Conservation (phyloP, 179 eudicot species). For the Beta macrorhiza region DNA sequence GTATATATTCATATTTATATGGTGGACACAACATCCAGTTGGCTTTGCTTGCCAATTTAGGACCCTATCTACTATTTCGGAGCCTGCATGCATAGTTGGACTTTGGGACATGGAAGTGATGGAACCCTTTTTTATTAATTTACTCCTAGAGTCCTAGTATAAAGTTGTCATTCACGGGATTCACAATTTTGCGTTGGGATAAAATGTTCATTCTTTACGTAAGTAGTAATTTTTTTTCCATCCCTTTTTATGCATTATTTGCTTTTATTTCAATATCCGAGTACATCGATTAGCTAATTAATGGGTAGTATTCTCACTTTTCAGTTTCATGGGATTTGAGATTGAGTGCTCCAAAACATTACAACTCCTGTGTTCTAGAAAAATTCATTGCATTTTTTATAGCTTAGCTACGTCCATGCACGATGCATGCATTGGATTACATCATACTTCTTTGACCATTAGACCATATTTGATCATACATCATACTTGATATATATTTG, state of each 20-base stretch:
- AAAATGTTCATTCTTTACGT: neutral
- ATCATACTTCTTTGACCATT: no score
- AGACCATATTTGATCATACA: no score
- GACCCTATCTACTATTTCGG: slow-evolving; percentile 28
- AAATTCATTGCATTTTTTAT: slow-evolving; percentile 13
- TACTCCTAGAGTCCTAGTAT: neutral
- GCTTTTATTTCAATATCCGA: slow-evolving; percentile 18
- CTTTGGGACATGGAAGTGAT: slow-evolving; percentile 19
- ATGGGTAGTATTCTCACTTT: neutral
- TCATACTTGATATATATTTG: no score
- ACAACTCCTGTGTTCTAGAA: slow-evolving; percentile 19
- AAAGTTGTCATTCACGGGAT: slow-evolving; percentile 28
- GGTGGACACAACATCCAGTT: slow-evolving; percentile 21
- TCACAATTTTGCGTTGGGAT: slow-evolving; percentile 23
- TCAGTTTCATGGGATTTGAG: slow-evolving; percentile 32
- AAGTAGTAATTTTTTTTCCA: neutral
- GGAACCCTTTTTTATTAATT: neutral
- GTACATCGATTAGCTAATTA: neutral
- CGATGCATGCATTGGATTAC: neutral
- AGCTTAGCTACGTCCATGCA: neutral
- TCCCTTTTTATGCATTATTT: slow-evolving; percentile 17
- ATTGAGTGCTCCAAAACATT: slow-evolving; percentile 29
- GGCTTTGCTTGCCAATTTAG: slow-evolving; percentile 32
- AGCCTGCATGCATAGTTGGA: slow-evolving; percentile 28
- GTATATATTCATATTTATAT: no score